These are phyloP conservation scores for Areca catechu DNA, from an alignment of 176 grass and related monocot genomes.

Conservation along the genomic window DNA sequence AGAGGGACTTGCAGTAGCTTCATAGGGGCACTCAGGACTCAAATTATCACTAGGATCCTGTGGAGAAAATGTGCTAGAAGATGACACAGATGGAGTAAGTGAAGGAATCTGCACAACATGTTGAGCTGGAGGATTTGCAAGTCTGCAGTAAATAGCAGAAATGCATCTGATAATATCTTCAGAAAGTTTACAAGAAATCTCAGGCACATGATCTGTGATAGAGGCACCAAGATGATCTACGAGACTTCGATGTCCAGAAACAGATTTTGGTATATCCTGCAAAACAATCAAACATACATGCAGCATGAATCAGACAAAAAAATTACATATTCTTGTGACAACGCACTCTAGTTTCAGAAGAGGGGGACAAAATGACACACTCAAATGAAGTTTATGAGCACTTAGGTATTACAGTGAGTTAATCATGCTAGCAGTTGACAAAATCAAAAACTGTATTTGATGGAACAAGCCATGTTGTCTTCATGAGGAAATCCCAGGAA, in stretches of 20 bases:
- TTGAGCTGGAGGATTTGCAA: conserved; percentile 18
- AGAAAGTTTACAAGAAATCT: conserved; percentile 37
- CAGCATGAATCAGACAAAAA: background rate
- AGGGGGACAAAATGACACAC: too few species aligned
- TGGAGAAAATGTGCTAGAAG: conserved; percentile 21
- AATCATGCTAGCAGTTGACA: too few species aligned
- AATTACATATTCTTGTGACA: too few species aligned
- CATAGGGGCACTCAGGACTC: conserved; percentile 15
- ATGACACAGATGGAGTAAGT: conserved; percentile 19
- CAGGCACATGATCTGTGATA: conserved; percentile 19
- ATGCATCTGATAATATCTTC: conserved; percentile 38
- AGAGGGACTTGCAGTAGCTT: conserved; percentile 7
- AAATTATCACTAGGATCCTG: conserved; percentile 15
- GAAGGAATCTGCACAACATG: conserved; percentile 13
- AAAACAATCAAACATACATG: background rate
- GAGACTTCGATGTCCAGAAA: conserved; percentile 12
- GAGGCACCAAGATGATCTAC: conserved; percentile 26
- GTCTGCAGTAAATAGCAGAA: conserved; percentile 35
- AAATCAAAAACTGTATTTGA: too few species aligned
- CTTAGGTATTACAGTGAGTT: too few species aligned
- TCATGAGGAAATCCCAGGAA: too few species aligned
- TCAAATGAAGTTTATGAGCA: too few species aligned
- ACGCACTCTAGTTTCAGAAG: too few species aligned
- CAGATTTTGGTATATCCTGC: conserved; percentile 5
- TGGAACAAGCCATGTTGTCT: too few species aligned